These are phyloP conservation scores for Xylariaceae sp. DNA, from an alignment of 2,329 filamentous ascomycete genomes.

Conservation along the genomic window DNA sequence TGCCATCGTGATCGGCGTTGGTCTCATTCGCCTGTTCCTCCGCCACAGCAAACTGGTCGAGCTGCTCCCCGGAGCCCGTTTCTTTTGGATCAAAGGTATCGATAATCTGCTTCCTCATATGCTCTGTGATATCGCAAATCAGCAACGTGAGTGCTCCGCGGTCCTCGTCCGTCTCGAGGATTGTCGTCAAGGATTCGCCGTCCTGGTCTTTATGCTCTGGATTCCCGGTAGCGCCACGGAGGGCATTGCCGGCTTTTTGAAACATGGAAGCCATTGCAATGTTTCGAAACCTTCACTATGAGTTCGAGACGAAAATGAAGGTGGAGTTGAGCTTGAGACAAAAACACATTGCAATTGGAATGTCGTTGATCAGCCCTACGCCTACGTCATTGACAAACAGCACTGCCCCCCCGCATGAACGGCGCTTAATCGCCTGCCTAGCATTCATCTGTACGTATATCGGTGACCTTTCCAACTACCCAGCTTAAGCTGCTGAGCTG, in stretches of 20 bases:
- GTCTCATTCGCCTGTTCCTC: constrained; percentile 6
- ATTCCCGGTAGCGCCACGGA: constrained; percentile 15
- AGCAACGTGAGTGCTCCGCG: constrained; percentile 25
- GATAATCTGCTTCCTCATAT: constrained; percentile 23
- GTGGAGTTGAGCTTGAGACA: too few relatives aligned
- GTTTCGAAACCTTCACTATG: too few relatives aligned
- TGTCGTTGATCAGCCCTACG: too few relatives aligned
- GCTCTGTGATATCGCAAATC: constrained; percentile 24
- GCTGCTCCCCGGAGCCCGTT: constrained; percentile 10
- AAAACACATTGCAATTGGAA: too few relatives aligned
- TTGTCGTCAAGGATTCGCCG: constrained; percentile 25
- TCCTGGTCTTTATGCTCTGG: constrained; percentile 17
- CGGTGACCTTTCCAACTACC: too few relatives aligned
- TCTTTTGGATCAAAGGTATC: constrained; percentile 23
- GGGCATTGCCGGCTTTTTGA: constrained; percentile 20
- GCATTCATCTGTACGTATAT: too few relatives aligned
- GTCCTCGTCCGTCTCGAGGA: constrained; percentile 24
- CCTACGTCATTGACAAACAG: too few relatives aligned
- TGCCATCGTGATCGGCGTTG: not conserved
- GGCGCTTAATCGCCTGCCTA: too few relatives aligned
- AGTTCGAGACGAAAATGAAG: too few relatives aligned
- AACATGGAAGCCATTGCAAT: constrained; percentile 21
- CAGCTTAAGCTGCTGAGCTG: too few relatives aligned
- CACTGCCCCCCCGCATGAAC: too few relatives aligned
- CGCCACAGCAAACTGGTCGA: not conserved